Evolutionary conservation across 2,329 filamentous ascomycete genomes (phyloP), one percentile per base, ranked within the genome.

Genomic region (Pseudonectria foliicola): DNA sequence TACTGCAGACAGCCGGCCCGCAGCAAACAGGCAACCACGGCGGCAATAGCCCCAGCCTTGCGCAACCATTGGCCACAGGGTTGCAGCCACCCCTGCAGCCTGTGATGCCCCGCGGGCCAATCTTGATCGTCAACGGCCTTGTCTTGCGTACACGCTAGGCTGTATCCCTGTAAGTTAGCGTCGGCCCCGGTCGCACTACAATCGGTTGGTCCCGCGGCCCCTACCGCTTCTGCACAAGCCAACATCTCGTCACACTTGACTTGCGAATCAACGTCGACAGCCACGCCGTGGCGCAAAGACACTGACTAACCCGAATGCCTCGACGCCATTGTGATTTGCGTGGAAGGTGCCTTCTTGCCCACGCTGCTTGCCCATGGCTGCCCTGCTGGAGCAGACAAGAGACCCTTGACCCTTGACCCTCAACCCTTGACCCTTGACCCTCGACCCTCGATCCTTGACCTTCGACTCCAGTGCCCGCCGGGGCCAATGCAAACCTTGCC

Each of bases 201-300:
- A 57, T 60, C 61, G 62, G 61, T 63, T 63, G 62, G 62, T 63
- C 62, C 67, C 63, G 62, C 61, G 58, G 61, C 57, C 59, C 63
- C 64, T 61, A 55, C 57, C 53, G 57, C 53, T 53, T 55, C 59
- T 68, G 65, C 64, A 67, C 59, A 56, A 60, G 59, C 55, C 55
- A 59, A 49, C 43, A 45, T 55, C 46, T 64, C 60, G 59, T 70
- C 67, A 70, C 67, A 67, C 42, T 40, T 38, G 37, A 35, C 32
- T 13, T 42, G 49, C 65, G 56, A 68, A 68, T 62, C 50, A 61
- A 34, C 27, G 39, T 23, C 41, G 37, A 39, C 39, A 45, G 39
- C 37, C 23, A 32, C 40, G 30, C 18, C 24, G 49, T 48, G 48
- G 42, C 35, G 41, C 44, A 40, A 44, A 42, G 37, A 49, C 42